phyloP scores from a whole-genome alignment of 2,329 filamentous ascomycete species.

The Aspergillus sp. region DNA sequence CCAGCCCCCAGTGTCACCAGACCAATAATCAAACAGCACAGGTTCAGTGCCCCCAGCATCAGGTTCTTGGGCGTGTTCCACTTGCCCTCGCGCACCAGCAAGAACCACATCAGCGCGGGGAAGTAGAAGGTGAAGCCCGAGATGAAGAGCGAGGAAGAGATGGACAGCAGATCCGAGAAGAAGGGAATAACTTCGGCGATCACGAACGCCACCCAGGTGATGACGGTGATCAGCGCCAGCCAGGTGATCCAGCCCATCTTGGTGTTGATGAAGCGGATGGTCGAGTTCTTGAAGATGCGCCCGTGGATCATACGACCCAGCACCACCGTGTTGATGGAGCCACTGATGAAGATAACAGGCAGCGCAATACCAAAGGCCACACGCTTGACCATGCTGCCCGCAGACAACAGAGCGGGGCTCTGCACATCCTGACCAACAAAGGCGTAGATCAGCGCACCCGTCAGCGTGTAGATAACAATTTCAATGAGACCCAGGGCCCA shows the following conservation, averaged over 20 bases:
- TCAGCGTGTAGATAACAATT: conserved; percentile 29
- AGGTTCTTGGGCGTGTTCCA: conserved; percentile 45
- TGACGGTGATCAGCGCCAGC: conserved; percentile 40
- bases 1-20: conserved; percentile 74
- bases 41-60: conserved; percentile 63
- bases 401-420: conserved; percentile 37
- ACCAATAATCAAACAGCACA: conserved; percentile 69
- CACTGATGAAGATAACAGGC: conserved; percentile 42
- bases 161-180: conserved; percentile 65
- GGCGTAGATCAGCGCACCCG: conserved; percentile 33
- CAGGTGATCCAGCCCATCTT: conserved; percentile 39
- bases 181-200: conserved; percentile 85
- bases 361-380: conserved; percentile 38
- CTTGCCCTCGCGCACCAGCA: conserved; percentile 30
- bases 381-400: conserved; percentile 29
- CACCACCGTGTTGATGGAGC: conserved; percentile 40
- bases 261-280: conserved; percentile 40
- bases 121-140: conserved; percentile 85
- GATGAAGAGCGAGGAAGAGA: conserved; percentile 69
- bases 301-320: conserved; percentile 38
- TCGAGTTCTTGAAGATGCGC: conserved; percentile 35
- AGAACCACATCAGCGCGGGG: conserved; percentile 48
- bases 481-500: conserved; percentile 25
- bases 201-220: conserved; percentile 79
- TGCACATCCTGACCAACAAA: conserved; percentile 36